A percentile compares a stretch with the other conserved stretches of the same genome.
Conservation (phyloP, 225 moss, liverwort and hornwort genomes). For the Anthoceros angustus region DNA sequence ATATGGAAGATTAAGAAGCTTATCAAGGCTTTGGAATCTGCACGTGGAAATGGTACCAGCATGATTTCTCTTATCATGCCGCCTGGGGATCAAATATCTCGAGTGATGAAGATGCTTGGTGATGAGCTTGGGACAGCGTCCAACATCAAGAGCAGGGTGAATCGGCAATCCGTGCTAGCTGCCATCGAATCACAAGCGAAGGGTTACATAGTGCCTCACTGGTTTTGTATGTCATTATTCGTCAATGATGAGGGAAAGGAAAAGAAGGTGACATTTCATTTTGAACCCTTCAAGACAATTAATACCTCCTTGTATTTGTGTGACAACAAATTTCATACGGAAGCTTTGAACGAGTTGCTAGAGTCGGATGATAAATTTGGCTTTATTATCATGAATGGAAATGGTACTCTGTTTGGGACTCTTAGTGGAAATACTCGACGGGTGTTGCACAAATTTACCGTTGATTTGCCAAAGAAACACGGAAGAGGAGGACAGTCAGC, state of each 20-base stretch:
- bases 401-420: conserved; percentile 15
- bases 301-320: conserved; percentile 78
- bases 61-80: conserved; percentile 99
- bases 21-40: conserved; percentile 92
- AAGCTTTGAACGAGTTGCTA: conserved; percentile 78
- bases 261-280: conserved; percentile 93
- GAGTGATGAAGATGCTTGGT: conserved; percentile 92
- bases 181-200: conserved; percentile 88
- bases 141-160: conserved; percentile 84
- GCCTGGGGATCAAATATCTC: conserved; percentile 85
- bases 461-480: conserved; percentile 15
- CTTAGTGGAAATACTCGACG: conserved; percentile 14
- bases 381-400: conserved; percentile 17
- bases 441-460: conserved; percentile 14
- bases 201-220: conserved; percentile 79
- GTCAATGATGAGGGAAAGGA: conserved; percentile 94
- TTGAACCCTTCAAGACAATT: conserved; percentile 87
- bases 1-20: conserved; percentile 99
- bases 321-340: conserved; percentile 92
- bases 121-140: conserved; percentile 92
- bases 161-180: conserved; percentile 77
- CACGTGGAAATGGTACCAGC: conserved; percentile 80
- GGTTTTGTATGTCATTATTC: conserved; percentile 78
- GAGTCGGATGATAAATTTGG: conserved; percentile 61
- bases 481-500: conserved; percentile 24